phyloP scores from a whole-genome alignment of 257 asterid species.

The Knoxia roxburghii region DNA sequence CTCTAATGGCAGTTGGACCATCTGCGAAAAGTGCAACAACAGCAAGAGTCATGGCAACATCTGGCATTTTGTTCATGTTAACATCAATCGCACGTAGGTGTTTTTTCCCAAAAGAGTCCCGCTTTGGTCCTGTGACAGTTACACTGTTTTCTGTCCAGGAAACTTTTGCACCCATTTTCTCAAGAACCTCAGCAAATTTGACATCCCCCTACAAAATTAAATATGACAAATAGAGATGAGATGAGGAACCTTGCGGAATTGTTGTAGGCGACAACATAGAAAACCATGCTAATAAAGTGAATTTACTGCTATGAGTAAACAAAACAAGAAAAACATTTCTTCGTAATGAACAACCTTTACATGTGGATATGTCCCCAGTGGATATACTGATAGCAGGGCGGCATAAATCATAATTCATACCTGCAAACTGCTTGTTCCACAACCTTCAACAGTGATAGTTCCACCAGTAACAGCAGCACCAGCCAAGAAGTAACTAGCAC shows the following conservation, averaged over 20 bases:
- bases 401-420: constrained; percentile 28
- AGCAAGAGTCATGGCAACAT: constrained; percentile 99
- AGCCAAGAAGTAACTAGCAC: constrained; percentile 98
- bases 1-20: constrained; percentile 93
- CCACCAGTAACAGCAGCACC: constrained; percentile 99
- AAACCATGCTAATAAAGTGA: not conserved
- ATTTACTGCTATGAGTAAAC: not conserved
- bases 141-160: constrained; percentile 95
- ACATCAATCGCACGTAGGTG: constrained; percentile 73
- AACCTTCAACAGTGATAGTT: constrained; percentile 88
- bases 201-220: constrained; percentile 72
- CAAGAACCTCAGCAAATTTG: constrained; percentile 94
- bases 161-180: constrained; percentile 90
- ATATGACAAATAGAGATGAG: constrained; percentile 7
- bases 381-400: not conserved
- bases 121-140: constrained; percentile 84
- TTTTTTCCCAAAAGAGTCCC: constrained; percentile 53
- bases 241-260: constrained; percentile 2
- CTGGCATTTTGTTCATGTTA: constrained; percentile 99
- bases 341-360: not conserved
- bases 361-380: not conserved
- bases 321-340: not conserved
- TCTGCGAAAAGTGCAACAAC: constrained; percentile 95
- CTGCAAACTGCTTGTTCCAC: constrained; percentile 99
- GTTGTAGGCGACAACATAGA: not conserved